Conservation (phyloP, 2,329 filamentous ascomycete genomes). For the Trichoderma sp. region DNA sequence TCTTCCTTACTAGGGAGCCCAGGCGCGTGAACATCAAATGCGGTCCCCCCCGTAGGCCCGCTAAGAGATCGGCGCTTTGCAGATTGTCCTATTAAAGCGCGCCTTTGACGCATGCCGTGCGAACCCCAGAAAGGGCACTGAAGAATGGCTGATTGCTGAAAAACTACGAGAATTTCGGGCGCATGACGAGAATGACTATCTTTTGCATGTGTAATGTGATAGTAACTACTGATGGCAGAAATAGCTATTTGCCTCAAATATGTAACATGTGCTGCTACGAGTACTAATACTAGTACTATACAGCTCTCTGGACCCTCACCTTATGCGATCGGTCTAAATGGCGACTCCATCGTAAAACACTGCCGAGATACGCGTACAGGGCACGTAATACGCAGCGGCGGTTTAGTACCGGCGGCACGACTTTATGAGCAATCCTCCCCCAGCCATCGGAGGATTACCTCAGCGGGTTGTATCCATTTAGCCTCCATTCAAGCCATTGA, state of each 20-base stretch:
- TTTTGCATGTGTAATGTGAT: background rate
- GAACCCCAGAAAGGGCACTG: background rate
- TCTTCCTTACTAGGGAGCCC: background rate
- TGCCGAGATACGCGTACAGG: constrained; percentile 17
- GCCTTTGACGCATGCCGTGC: constrained; percentile 9
- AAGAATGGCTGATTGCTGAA: background rate
- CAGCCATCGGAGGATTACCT: background rate
- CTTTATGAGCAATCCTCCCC: background rate
- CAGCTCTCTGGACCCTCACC: background rate
- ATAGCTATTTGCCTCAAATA: background rate
- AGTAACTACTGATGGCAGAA: background rate
- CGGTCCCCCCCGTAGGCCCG: background rate
- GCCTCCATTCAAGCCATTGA: background rate
- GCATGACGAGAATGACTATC: background rate
- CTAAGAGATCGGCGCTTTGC: constrained; percentile 3
- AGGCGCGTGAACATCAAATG: constrained; percentile 1
- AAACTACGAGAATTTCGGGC: background rate
- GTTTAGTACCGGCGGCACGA: background rate
- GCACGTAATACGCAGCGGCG: background rate
- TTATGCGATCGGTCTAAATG: background rate
- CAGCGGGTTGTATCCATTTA: background rate
- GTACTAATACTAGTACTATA: background rate
- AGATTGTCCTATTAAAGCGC: constrained; percentile 10
- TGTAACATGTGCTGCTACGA: background rate
- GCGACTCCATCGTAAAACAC: background rate